Conservation (phyloP, 2,329 filamentous ascomycete genomes). For the Fusarium sp. region DNA sequence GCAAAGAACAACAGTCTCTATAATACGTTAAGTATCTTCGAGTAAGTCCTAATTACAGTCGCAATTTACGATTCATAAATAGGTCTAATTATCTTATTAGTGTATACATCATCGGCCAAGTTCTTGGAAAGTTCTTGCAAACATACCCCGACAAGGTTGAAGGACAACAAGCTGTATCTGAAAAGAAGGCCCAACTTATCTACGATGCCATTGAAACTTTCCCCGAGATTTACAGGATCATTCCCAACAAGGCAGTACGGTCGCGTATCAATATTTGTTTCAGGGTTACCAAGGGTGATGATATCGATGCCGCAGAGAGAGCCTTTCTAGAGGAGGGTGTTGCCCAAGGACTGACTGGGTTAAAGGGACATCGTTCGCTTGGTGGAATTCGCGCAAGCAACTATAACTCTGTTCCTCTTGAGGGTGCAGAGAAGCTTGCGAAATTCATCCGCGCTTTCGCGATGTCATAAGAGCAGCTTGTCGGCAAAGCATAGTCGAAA, state of each 20-base stretch:
- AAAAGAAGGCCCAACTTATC: constrained; percentile 80
- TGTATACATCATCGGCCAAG: constrained; percentile 91
- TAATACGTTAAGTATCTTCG: constrained; percentile 95
- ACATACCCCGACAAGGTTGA: constrained; percentile 73
- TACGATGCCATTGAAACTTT: constrained; percentile 82
- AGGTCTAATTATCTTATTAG: constrained; percentile 52
- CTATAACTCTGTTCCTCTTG: constrained; percentile 84
- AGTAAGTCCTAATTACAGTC: constrained; percentile 57
- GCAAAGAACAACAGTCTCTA: constrained; percentile 95
- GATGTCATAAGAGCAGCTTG: too few species aligned
- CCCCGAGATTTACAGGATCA: constrained; percentile 76
- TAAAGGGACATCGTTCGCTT: constrained; percentile 90
- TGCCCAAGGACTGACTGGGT: constrained; percentile 75
- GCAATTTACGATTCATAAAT: too few species aligned
- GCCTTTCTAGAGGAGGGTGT: constrained; percentile 80
- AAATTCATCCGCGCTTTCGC: constrained; percentile 61
- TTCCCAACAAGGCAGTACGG: constrained; percentile 79
- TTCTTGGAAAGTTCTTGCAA: constrained; percentile 80
- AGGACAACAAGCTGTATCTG: constrained; percentile 79
- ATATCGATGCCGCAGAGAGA: constrained; percentile 78
- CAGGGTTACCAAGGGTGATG: constrained; percentile 71
- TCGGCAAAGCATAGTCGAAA: too few species aligned
- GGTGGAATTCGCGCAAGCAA: constrained; percentile 79
- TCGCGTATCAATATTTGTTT: constrained; percentile 98
- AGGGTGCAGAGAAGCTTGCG: constrained; percentile 75